phyloP scores from a whole-genome alignment of 208 protist genomes.

The Leishmania aethiopica region DNA sequence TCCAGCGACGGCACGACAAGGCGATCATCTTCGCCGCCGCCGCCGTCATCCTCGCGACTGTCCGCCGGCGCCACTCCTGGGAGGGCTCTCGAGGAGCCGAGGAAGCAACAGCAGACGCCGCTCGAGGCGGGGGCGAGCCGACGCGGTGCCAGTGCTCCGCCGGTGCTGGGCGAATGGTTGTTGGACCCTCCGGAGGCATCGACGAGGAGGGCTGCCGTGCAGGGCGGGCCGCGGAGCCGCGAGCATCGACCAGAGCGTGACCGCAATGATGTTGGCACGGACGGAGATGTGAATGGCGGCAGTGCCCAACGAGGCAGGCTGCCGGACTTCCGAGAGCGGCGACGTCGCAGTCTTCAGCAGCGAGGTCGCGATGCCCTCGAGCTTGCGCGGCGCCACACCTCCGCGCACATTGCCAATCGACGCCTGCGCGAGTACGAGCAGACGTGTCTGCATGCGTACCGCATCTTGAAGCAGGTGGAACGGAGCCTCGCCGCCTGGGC shows the following conservation, averaged over 20 bases:
- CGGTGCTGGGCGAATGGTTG: constrained; percentile 8
- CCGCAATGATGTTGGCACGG: not conserved
- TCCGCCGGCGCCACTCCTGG: not conserved
- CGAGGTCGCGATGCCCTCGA: constrained; percentile 2
- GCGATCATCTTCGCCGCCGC: not conserved
- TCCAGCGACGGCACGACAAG: not conserved
- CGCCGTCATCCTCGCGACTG: not conserved
- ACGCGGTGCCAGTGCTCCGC: not conserved
- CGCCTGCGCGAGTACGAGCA: constrained; percentile 13
- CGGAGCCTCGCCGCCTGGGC: constrained; percentile 6
- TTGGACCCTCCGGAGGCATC: not conserved
- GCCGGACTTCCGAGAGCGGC: not conserved
- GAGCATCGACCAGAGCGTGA: not conserved
- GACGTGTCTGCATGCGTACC: constrained; percentile 13
- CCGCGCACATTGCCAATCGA: not conserved
- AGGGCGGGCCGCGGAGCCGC: not conserved
- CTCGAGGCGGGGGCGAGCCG: not conserved
- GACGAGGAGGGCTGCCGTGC: not conserved
- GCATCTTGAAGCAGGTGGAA: constrained; percentile 14
- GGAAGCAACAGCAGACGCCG: not conserved
- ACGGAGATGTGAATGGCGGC: not conserved
- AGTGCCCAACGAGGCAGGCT: not conserved
- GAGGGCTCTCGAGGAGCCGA: not conserved
- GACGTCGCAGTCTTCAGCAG: not conserved
- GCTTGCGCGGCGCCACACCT: constrained; percentile 2